Percentiles rank a stretch among this genome's conserved stretches.
Conservation (phyloP, 306 rosid genomes). For the Cucumis hystrix region DNA sequence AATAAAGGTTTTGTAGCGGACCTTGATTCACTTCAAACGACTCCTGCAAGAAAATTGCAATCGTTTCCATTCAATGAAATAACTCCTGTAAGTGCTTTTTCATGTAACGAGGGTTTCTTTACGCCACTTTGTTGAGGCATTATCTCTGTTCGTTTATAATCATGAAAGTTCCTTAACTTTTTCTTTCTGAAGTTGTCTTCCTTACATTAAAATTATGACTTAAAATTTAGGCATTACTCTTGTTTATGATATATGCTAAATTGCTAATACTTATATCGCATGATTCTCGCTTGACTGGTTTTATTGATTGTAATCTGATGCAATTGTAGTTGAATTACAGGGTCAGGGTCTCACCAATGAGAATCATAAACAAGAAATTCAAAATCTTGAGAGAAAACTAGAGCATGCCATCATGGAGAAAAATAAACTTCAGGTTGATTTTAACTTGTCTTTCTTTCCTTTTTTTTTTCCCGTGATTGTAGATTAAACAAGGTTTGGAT, state of each 20-base stretch:
- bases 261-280: background rate
- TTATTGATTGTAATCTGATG: background rate
- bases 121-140: conserved; percentile 10
- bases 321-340: background rate
- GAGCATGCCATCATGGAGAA: conserved; percentile 50
- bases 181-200: background rate
- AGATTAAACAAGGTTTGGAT: background rate
- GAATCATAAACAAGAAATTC: conserved; percentile 33
- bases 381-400: conserved; percentile 47
- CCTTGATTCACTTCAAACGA: conserved; percentile 71
- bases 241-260: background rate
- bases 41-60: conserved; percentile 60
- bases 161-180: background rate
- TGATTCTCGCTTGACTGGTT: background rate
- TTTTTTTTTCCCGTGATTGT: background rate
- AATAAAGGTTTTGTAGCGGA: conserved; percentile 71
- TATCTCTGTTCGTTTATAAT: background rate
- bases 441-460: background rate
- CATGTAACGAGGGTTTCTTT: background rate
- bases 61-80: conserved; percentile 47
- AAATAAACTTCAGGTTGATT: conserved; percentile 63
- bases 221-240: background rate
- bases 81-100: conserved; percentile 46
- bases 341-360: conserved; percentile 34
- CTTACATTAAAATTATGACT: background rate